Base-by-base conservation (phyloP, 139 green algal species). In the Chlorella sp. region DNA sequence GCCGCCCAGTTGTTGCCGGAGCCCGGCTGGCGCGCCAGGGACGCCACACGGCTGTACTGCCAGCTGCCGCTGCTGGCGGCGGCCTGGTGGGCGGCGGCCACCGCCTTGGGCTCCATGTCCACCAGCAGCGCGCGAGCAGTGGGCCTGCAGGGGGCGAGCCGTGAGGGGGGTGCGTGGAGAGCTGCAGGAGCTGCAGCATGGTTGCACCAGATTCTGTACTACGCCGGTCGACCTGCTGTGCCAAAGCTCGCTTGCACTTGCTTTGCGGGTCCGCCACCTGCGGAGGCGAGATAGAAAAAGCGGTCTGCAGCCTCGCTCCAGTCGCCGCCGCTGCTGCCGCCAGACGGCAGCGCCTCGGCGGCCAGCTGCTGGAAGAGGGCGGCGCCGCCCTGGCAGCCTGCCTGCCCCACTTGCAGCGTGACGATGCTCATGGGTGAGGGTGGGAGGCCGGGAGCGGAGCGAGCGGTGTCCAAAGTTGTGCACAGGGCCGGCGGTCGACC, bases 1-100 rank as follows among this genome's bases (percentile, higher is more conserved):
- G 92, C 85, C 24, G 93, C 94, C 95, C 95, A 98, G 88, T 98
- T 98, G 88, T 98, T 98, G 54, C 94, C 95, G 30, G 88, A 91
- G 43, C 94, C 94, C 65, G 91, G 94, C 82, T 95, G 90, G 77
- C 90, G 84, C 26, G 76, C 85, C 36, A 94, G 88, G 38, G 70
- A 79, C 65, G 86, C 54, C 41, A 7, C 40, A 19, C 76, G 20
- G 34, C 86, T 72, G 74, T 95, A 97, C 54, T 81, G 80, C 93
- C 94, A 98, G 76, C 70, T n/a, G 2, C 67, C 65, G 16, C 76
- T 80, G 54, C 72, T 81, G 78, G 30, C 11, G 60, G 70, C 7
- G 72, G 83, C 22, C 43, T 74, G 62, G 43, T 91, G 73, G 17
- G 69, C 69, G 34, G 69, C 69, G 0, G 38, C 40, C 38, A 91